These are phyloP conservation scores for Metschnikowia noctiluminum DNA, from an alignment of 805 yeast species.

Conservation along the genomic window DNA sequence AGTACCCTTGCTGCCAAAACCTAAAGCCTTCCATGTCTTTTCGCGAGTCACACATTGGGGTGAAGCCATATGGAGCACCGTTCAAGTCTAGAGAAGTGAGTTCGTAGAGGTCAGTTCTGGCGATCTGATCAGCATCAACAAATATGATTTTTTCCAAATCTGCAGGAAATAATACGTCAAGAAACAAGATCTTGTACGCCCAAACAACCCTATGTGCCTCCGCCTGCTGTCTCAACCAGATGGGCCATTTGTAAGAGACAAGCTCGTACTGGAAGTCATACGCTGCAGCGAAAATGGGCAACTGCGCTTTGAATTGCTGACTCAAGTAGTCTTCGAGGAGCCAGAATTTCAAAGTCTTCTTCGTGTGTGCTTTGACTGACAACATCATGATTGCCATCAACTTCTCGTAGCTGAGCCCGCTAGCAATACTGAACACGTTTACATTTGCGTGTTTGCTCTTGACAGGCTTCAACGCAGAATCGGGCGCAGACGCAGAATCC, in stretches of 20 bases:
- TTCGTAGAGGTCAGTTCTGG: slow-evolving; percentile 70
- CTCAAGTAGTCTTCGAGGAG: slow-evolving; percentile 78
- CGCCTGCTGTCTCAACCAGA: slow-evolving; percentile 77
- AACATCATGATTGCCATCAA: slow-evolving; percentile 75
- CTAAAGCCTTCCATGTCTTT: slow-evolving; percentile 78
- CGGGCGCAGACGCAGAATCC: slow-evolving; percentile 1
- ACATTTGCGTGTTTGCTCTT: slow-evolving; percentile 39
- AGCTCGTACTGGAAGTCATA: slow-evolving; percentile 70
- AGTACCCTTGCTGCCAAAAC: slow-evolving; percentile 93
- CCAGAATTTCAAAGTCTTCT: slow-evolving; percentile 74
- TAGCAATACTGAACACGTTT: slow-evolving; percentile 78
- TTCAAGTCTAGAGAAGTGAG: slow-evolving; percentile 64
- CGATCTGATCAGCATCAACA: slow-evolving; percentile 83
- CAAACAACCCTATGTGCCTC: slow-evolving; percentile 78
- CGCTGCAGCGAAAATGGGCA: slow-evolving; percentile 56
- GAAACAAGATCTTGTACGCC: slow-evolving; percentile 83
- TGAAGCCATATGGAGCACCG: slow-evolving; percentile 82
- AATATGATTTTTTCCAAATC: slow-evolving; percentile 71
- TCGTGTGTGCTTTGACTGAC: slow-evolving; percentile 63
- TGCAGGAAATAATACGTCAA: slow-evolving; percentile 85
- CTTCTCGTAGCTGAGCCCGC: slow-evolving; percentile 77
- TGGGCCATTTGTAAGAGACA: slow-evolving; percentile 90
- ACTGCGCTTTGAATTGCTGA: slow-evolving; percentile 55
- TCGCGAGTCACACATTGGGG: slow-evolving; percentile 84
- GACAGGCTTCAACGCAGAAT: slow-evolving; percentile 8